Evolutionary conservation across 2,329 filamentous ascomycete species (phyloP), one percentile per base, ranked within the genome.

Genomic region (Diaporthe amygdali): DNA sequence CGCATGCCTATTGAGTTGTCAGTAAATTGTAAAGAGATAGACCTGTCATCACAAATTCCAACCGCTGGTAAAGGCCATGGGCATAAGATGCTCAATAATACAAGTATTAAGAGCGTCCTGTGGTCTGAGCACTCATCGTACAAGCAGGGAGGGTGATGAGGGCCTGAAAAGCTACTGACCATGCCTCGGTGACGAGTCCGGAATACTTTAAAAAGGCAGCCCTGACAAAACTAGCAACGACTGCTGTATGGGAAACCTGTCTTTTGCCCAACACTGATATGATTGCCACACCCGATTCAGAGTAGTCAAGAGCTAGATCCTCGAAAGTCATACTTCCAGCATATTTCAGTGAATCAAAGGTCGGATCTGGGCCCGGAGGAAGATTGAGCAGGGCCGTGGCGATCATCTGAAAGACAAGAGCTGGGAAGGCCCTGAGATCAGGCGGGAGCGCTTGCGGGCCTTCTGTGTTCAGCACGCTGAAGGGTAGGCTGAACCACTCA

Each of bases 251-350:
- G 5, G 87, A 87, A 72, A 90, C 84, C 54, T 88, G 82, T 59
- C 85, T 83, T 78, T 90, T 91, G 20, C 88, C 89, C 30, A 92
- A 80, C 27, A 91, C 77, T 20, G 82, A 81, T 49, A 90, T 76
- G 52, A 91, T 84, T 10, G 84, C 82, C 32, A 87, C 81, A 8
- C 89, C 88, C 0, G 87, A 85, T 69, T 91, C 88, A 75, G 88
- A 90, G 75, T 91, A 91, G 70, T 91, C 89, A 20, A 82, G 80
- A 2, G 89, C 89, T 25, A 92, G 78, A 64, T 91, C 88, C 76
- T 90, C 88, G 72, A 90, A 89, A 2, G 86, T 86, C 86, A 90
- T 90, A 59, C 84, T 86, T 3, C 83, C 85, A 0, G 87, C 86
- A 75, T 90, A 90, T 77, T 91, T 90, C 61, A 92, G 81, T 2